phyloP scores from a whole-genome alignment of 768 basidiomycete genomes.

The Rhodocollybia butyracea region DNA sequence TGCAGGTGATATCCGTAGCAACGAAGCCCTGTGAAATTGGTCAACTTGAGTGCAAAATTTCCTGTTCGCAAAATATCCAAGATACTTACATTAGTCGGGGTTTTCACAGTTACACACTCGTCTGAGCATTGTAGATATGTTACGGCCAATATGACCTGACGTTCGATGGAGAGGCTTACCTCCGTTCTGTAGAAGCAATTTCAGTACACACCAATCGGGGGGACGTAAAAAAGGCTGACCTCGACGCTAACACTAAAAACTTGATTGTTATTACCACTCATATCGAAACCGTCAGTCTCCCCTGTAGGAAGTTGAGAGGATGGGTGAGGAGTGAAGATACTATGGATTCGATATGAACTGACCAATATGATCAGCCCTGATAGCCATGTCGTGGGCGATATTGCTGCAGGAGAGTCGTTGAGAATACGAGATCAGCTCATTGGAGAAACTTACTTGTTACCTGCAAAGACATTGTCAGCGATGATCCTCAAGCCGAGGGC shows the following conservation, averaged over 20 bases:
- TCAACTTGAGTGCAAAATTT: neutral
- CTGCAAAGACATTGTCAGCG: neutral
- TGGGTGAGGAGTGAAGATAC: neutral
- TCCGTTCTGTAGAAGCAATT: neutral
- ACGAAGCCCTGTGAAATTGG: slow-evolving; percentile 11
- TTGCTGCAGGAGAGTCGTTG: slow-evolving; percentile 6
- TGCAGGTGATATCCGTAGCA: slow-evolving; percentile 16
- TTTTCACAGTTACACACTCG: slow-evolving; percentile 31
- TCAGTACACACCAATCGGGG: neutral
- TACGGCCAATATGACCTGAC: too few relatives aligned
- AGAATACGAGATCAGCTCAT: neutral
- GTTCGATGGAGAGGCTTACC: neutral
- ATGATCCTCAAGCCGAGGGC: neutral
- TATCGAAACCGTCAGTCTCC: slow-evolving; percentile 23
- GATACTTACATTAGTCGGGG: slow-evolving; percentile 17
- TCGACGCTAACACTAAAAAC: slow-evolving; percentile 32
- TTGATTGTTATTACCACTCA: slow-evolving; percentile 23
- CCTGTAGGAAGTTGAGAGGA: neutral
- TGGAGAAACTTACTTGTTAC: slow-evolving; percentile 7
- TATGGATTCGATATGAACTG: neutral
- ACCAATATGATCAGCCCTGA: slow-evolving; percentile 21
- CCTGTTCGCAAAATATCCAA: neutral
- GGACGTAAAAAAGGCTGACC: slow-evolving; percentile 1
- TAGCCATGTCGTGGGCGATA: slow-evolving; percentile 20
- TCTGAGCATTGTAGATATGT: too few relatives aligned